Base-by-base conservation (phyloP, 1,284 basidiomycete genomes). In the Marasmius fiardii region DNA sequence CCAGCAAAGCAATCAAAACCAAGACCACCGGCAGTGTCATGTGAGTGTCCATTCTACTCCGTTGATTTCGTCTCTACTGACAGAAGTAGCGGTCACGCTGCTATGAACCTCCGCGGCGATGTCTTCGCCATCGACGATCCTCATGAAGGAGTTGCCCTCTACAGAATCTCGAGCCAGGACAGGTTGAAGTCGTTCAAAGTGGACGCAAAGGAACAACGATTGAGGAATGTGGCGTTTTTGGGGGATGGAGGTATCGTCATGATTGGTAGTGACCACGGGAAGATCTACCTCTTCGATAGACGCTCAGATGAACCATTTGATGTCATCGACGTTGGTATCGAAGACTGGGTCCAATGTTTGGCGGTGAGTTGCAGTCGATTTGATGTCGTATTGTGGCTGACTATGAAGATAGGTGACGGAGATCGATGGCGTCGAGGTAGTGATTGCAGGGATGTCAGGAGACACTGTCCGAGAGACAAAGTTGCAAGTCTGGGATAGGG, bases 401-500 rank as follows among this genome's bases (percentile, higher is more conserved):
- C 18, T 45, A 21, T n/a, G 5, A 14, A 14, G 12, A 3, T 21
- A 55, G 53, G 12, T 10, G 1, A 18, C 28, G 5, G 53, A 55
- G 24, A 26, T 55, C 5, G 33, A 23, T 4, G 53, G 53, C 4
- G 37, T 50, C 11, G 35, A 33, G 4, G 23, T 49, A 10, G 49
- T 55, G 4, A 35, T 55, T 16, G 28, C 39, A 4, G 44, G 53
- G 2, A 44, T 20, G 23, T 55, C 53, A 18, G 53, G 53, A 2
- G 53, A 49, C 21, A 55, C 33, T 16, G 41, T 33, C 2, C 35
- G 53, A 10, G n/a, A 35, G 26, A 33, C 18, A 4, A 14, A 49
- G 2, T 8, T 55, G 33, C 53, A 55, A 20, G 35, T 55, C 7
- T 55, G 53, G 53, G 53, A 55, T 16, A 49, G 48, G 37, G 21